Percentiles rank a stretch among this genome's conserved stretches.
Conservation (phyloP, 2,329 filamentous ascomycete species). For the Didymella arachidicola region DNA sequence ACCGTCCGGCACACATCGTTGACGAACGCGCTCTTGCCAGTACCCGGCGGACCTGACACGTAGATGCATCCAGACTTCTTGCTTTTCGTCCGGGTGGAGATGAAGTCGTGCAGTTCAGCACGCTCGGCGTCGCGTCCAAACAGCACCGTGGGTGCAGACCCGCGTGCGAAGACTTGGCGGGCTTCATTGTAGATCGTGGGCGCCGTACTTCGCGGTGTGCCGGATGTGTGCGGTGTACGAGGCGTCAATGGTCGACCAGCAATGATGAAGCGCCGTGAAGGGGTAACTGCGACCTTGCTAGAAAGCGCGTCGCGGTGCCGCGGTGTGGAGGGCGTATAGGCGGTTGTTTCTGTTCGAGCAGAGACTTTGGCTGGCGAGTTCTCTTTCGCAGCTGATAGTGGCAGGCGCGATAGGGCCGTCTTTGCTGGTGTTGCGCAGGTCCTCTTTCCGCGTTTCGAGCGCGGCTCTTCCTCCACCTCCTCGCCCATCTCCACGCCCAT, state of each 20-base stretch:
- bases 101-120: conserved; percentile 72
- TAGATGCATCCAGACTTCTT: conserved; percentile 83
- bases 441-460: conserved; percentile 46
- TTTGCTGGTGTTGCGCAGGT: conserved; percentile 56
- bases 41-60: conserved; percentile 93
- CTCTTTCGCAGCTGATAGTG: conserved; percentile 56
- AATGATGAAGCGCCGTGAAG: conserved; percentile 82
- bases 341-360: conserved; percentile 55
- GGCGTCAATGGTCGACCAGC: conserved; percentile 78
- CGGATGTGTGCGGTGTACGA: conserved; percentile 77
- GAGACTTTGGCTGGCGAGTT: conserved; percentile 58
- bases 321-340: conserved; percentile 70
- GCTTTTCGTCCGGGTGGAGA: conserved; percentile 68
- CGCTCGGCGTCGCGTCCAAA: conserved; percentile 77
- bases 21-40: conserved; percentile 95
- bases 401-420: conserved; percentile 52
- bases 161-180: conserved; percentile 84
- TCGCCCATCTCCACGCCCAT: conserved; percentile 51
- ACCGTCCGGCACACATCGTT: conserved; percentile 75
- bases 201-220: conserved; percentile 69
- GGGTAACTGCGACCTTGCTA: conserved; percentile 74
- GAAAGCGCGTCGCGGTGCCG: conserved; percentile 81
- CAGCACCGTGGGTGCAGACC: conserved; percentile 75
- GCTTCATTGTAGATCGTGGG: conserved; percentile 87
- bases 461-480: conserved; percentile 42